These are phyloP conservation scores for Botryotinia convoluta DNA, from an alignment of 2,329 filamentous ascomycete genomes.

Conservation along the genomic window DNA sequence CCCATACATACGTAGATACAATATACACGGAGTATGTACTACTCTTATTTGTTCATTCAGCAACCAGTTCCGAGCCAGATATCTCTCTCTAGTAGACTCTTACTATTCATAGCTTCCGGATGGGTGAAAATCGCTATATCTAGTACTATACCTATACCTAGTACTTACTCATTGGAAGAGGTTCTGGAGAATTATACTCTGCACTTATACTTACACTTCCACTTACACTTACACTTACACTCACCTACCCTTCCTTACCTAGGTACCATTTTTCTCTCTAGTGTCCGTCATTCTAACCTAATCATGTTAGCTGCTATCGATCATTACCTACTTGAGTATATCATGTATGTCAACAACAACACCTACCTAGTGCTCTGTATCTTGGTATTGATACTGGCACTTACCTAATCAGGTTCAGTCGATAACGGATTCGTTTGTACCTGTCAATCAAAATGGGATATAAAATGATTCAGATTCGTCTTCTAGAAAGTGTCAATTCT, in stretches of 20 bases:
- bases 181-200: background rate
- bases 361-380: background rate
- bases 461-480: slow-evolving; percentile 3
- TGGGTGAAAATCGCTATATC: background rate
- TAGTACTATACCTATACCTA: background rate
- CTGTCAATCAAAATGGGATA: background rate
- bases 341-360: background rate
- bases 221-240: background rate
- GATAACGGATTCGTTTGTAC: background rate
- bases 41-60: background rate
- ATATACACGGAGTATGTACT: background rate
- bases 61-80: background rate
- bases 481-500: slow-evolving; percentile 6
- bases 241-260: background rate
- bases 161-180: background rate
- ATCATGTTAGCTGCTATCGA: background rate
- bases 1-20: background rate
- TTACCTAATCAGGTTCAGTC: background rate
- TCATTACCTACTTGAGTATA: background rate
- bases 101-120: background rate
- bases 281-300: background rate
- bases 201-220: background rate
- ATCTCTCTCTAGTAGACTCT: background rate
- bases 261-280: background rate
- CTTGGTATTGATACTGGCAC: background rate